Evolutionary conservation across 164 flowering plant species (phyloP).

Genomic region (Aristolochia contorta): DNA sequence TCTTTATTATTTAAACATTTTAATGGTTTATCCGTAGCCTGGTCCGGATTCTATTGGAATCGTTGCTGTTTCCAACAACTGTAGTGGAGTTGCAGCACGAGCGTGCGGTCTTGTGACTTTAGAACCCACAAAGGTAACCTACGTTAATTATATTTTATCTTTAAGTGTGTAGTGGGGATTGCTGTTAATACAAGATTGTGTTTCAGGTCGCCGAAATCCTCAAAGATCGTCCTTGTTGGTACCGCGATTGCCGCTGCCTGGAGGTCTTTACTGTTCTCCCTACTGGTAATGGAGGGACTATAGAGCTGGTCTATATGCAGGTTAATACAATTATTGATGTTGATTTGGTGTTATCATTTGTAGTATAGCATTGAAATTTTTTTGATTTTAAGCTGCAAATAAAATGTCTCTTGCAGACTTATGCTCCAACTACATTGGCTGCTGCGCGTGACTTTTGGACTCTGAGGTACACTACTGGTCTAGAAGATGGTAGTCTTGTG

Average conservation of each 20-base stretch:
- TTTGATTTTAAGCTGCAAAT: not conserved
- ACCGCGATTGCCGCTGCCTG: conserved; percentile 70
- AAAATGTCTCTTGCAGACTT: conserved; percentile 28
- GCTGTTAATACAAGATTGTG: not conserved
- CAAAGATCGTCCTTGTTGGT: conserved; percentile 86
- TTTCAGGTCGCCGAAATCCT: conserved; percentile 68
- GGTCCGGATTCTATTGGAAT: conserved; percentile 99
- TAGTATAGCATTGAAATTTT: not conserved
- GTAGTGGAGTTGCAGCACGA: conserved; percentile 87
- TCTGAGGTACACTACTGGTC: conserved; percentile 54
- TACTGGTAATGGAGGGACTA: conserved; percentile 66
- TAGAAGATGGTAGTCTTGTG: conserved; percentile 89
- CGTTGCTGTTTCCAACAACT: conserved; percentile 83
- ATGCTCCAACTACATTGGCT: conserved; percentile 90
- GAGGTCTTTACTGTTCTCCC: conserved; percentile 57
- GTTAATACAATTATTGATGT: conserved; percentile 13
- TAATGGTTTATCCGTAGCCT: conserved; percentile 37
- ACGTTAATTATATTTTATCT: too few species aligned
- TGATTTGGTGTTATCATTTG: not conserved
- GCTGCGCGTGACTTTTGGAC: conserved; percentile 88
- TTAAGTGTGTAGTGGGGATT: not conserved
- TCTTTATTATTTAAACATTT: not conserved
- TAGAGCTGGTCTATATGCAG: conserved; percentile 86
- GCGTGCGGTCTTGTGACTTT: conserved; percentile 90
- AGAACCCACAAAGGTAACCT: conserved; percentile 69